Base-by-base conservation (phyloP, 2,329 filamentous ascomycete genomes). In the Amesomyces nigricolor region DNA sequence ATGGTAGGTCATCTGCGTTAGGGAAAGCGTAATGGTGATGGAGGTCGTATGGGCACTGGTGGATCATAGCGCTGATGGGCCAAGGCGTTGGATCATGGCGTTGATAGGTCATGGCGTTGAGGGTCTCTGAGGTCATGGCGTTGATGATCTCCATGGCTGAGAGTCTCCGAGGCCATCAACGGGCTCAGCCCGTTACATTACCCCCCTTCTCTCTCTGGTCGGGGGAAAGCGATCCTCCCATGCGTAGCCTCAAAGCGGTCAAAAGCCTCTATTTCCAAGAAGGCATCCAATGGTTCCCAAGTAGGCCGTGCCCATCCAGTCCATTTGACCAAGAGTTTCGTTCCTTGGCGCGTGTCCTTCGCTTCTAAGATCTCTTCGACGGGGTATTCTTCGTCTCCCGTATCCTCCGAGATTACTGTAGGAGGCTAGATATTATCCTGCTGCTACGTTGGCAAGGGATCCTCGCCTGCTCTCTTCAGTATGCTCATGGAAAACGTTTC, bases 201-300 rank as follows among this genome's bases (percentile, higher is more conserved):
- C 32, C 11, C 32, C 9, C 32, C 11, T 35, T 2, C 11, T 35
- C 32, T 2, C 32, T 11, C 32, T 26, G 22, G 22, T 26, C 4
- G 22, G 22, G 22, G 22, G 6, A n/a, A 26, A 4, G 14, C 49
- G 14, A 48, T 29, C 45, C 38, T 49, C 40, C 51, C 13, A 14
- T 54, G 35, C 5, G 11, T 16, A 7, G 45, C 45, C 6, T 54
- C 45, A 14, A 17, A 54, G n/a, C n/a, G n/a, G 37, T 54, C 39
- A 9, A 54, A 16, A 4, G 32, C 32, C 7, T 35, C 8, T 11
- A 4, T 35, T 11, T 35, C 45, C 39, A 44, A 11, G 17, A 54
- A 49, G 30, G 14, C 26, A 16, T 19, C 45, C 16, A 49, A 14
- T 13, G 52, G 52, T 35, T 54, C 52, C 46, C 17, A 54, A 7